Evolutionary conservation across 768 basidiomycete genomes (phyloP), one percentile per base, ranked within the genome.

Genomic region (Rhodotorula graminis): DNA sequence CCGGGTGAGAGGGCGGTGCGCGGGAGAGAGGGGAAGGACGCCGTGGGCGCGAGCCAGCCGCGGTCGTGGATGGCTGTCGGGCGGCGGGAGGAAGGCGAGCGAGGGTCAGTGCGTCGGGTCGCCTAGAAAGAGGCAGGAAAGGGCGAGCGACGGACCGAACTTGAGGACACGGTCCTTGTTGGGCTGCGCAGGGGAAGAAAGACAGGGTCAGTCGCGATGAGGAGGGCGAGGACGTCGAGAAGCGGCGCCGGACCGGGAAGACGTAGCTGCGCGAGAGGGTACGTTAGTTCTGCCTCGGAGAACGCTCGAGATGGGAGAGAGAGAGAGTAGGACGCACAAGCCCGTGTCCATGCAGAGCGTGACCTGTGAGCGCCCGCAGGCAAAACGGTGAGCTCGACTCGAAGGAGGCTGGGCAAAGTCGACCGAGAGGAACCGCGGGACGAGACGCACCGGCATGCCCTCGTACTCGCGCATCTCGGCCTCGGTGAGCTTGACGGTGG

Each of bases 41-140:
- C 40, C 76, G 77, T 73, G 76, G 69, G 79, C 70, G 89, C 80
- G 37, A 81, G 73, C 79, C 88, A 88, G 11, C 95, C 95, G 27
- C 86, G 85, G 53, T 83, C 82, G 80, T 96, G 92, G 52, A 90
- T 86, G 5, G 87, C 91, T 8, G 65, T 4, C 27, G 57, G 46
- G n/a, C 2, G 42, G 37, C 23, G 10, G 23, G 15, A n/a, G 16
- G 21, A 40, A 8, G 14, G 44, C 44, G 44, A 3, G 44, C 8
- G 44, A 46, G 14, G 44, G 44, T 46, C 44, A 46, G 44, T 3
- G 5, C 15, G 14, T 9, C 14, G 44, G 44, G 37, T 12, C 33
- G 57, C 4, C 10, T 44, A 0, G 23, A 40, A 10, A 12, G 37
- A 25, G 10, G 25, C 40, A 0, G n/a, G 37, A 12, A 12, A 25